A percentile compares a stretch with the other conserved stretches of the same genome.
phyloP scores from a whole-genome alignment of 768 basidiomycete genomes.

The Pleurotus cornucopiae region DNA sequence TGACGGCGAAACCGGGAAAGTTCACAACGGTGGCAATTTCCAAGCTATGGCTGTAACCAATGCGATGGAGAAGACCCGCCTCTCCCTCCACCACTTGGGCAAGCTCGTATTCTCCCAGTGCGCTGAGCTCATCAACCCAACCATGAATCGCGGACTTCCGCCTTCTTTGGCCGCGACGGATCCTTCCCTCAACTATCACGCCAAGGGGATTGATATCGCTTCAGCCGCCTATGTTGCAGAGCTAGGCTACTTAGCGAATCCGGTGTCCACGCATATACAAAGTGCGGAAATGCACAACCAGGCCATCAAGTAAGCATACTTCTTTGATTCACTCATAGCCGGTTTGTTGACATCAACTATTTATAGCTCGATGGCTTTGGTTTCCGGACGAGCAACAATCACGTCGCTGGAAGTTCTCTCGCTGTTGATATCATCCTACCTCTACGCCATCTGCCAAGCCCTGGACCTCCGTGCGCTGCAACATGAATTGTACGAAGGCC shows the following conservation, averaged over 20 bases:
- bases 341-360: neutral
- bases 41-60: constrained; percentile 76
- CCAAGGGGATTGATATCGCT: constrained; percentile 77
- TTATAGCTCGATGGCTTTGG: constrained; percentile 55
- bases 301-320: constrained; percentile 62
- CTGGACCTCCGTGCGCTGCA: constrained; percentile 79
- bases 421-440: constrained; percentile 64
- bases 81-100: constrained; percentile 65
- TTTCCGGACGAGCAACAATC: constrained; percentile 72
- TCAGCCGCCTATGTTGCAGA: constrained; percentile 79
- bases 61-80: constrained; percentile 86
- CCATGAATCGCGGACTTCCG: constrained; percentile 76
- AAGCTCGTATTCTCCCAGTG: constrained; percentile 68
- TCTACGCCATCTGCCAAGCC: constrained; percentile 77
- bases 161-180: constrained; percentile 71
- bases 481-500: constrained; percentile 50
- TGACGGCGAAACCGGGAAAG: constrained; percentile 57
- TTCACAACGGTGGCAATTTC: constrained; percentile 86
- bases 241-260: constrained; percentile 72
- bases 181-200: constrained; percentile 73
- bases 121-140: constrained; percentile 75
- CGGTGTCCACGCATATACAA: constrained; percentile 77
- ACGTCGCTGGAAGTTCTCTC: constrained; percentile 67
- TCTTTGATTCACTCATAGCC: neutral
- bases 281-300: constrained; percentile 87